A percentile compares a stretch with the other conserved stretches of the same genome.
These are phyloP conservation scores for Gossypium arboreum DNA, from an alignment of 345 rosid species.

Conservation along the genomic window DNA sequence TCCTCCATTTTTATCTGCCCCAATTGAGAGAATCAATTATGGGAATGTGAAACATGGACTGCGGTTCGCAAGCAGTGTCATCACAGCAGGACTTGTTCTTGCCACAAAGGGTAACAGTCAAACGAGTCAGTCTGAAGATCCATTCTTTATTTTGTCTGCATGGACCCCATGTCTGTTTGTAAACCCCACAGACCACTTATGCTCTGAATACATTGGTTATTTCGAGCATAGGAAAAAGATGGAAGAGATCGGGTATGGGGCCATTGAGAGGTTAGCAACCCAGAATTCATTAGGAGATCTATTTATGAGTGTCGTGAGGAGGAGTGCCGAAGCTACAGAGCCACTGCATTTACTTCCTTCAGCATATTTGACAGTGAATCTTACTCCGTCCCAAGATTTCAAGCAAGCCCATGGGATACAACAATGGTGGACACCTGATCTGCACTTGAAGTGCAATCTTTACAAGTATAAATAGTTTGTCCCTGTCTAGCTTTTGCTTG, in stretches of 20 bases:
- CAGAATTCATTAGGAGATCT: conserved; percentile 67
- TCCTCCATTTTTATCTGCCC: conserved; percentile 77
- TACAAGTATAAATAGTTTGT: conserved; percentile 44
- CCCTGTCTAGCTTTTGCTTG: not conserved
- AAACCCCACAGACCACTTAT: conserved; percentile 60
- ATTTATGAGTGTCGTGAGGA: conserved; percentile 53
- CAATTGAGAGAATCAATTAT: conserved; percentile 64
- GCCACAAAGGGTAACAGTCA: conserved; percentile 44
- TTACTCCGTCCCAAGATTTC: conserved; percentile 38
- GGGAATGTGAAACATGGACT: conserved; percentile 61
- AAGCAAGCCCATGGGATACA: conserved; percentile 85
- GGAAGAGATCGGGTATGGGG: conserved; percentile 80
- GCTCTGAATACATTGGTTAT: conserved; percentile 80
- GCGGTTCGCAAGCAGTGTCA: conserved; percentile 62
- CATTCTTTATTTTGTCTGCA: conserved; percentile 47
- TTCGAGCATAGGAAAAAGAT: conserved; percentile 84
- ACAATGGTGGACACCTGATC: conserved; percentile 85
- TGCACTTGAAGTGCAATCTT: conserved; percentile 43
- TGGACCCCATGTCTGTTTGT: conserved; percentile 69
- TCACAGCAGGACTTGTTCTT: conserved; percentile 80
- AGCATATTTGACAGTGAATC: conserved; percentile 50
- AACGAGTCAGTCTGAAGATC: conserved; percentile 33
- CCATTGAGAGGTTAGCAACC: conserved; percentile 63
- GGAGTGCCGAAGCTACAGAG: conserved; percentile 46
- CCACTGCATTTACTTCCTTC: conserved; percentile 81